Conservation (phyloP, 1,139 yeast genomes). For the Saccharomyces hybrid region DNA sequence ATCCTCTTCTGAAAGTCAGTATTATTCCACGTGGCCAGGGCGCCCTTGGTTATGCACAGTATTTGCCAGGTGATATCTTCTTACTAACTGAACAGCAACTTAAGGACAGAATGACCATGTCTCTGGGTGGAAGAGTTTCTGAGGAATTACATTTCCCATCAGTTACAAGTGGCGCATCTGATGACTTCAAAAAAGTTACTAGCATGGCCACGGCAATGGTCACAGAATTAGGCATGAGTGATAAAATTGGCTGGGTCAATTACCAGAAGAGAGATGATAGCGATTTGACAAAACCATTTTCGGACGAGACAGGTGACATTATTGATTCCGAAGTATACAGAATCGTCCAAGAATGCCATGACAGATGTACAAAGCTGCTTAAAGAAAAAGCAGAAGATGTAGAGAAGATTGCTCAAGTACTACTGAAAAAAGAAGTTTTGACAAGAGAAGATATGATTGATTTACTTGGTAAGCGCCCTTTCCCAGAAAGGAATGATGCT, state of each 20-base stretch:
- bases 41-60: conserved; percentile 78
- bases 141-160: conserved; percentile 70
- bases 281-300: conserved; percentile 60
- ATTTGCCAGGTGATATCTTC: conserved; percentile 70
- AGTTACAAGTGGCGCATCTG: conserved; percentile 78
- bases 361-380: conserved; percentile 47
- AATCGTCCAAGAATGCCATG: conserved; percentile 48
- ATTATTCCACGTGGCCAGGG: conserved; percentile 82
- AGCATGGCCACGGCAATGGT: conserved; percentile 76
- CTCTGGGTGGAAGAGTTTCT: conserved; percentile 72
- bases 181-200: conserved; percentile 74
- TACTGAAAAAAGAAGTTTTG: conserved; percentile 60
- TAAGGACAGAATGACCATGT: conserved; percentile 70
- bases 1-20: conserved; percentile 72
- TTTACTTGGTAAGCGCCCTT: conserved; percentile 66
- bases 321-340: conserved; percentile 63
- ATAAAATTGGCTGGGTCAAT: conserved; percentile 54
- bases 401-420: conserved; percentile 61
- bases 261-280: conserved; percentile 45
- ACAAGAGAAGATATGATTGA: conserved; percentile 79
- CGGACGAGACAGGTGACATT: conserved; percentile 58
- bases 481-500: conserved; percentile 71
- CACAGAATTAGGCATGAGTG: conserved; percentile 68
- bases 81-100: conserved; percentile 60
- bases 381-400: conserved; percentile 55